Evolutionary conservation across 1,284 basidiomycete genomes (phyloP), one percentile per base, ranked within the genome.

Genomic region (Apiotrichum domesticum): DNA sequence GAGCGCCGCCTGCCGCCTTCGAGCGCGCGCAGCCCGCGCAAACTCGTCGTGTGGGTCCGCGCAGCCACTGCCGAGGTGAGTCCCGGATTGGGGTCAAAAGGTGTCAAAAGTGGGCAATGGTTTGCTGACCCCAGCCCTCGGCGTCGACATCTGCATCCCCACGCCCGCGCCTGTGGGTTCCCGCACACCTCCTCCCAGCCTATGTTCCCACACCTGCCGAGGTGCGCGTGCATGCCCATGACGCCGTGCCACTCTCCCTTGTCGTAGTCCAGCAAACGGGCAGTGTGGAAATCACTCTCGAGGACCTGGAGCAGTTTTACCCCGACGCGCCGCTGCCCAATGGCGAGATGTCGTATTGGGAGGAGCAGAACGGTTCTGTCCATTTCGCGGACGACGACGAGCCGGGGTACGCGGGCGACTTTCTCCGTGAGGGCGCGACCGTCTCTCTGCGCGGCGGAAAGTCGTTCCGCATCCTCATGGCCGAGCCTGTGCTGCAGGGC

Each of bases 401-500:
- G 42, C 44, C 47, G 15, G 11, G 14, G 3, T 51, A 50, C 33
- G 58, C 58, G 11, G 54, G 54, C 37, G 46, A 59, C 2, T 45
- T 62, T 32, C 34, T 62, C 35, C 60, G 60, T 15, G 57, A 58
- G 40, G 55, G 60, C 10, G 48, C 48, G 40, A 8, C 14, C 40
- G 46, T 62, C 2, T 48, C 52, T 4, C 55, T 62, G n/a, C 55
- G 57, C 5, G 21, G 34, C 6, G 60, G 57, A 13, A 39, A 50
- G 29, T 43, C 49, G 4, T 71, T 68, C 61, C 66, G 66, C 29
- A 67, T 80, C 32, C 71, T 79, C 9, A 71, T 79, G 68, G 64
- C 72, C 3, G 83, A 87, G 58, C 90, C 90, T 1, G 85, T 86
- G 32, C 74, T 82, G 21, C 88, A 91, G 77, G 91, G 91, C 14